Base-by-base conservation (phyloP, 495 filamentous ascomycete species). In the Penicillium dipodomyicola region DNA sequence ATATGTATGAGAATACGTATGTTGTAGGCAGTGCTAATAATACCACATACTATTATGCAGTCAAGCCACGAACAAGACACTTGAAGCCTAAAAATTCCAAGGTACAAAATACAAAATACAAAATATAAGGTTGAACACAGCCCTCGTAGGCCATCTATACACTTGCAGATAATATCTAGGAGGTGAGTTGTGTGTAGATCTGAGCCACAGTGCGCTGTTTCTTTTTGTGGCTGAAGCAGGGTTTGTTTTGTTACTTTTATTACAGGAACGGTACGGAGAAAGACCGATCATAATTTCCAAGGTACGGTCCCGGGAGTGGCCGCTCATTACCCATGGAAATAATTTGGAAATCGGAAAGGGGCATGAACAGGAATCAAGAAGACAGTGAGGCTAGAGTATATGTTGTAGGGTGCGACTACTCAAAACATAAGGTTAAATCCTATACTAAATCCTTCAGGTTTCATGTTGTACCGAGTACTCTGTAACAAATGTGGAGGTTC, bases 301-400 rank as follows among this genome's bases (percentile, higher is more conserved):
- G 37, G 25, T 41, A 35, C 17, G 30, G 30, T 54, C 59, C 19
- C 59, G 59, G 59, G 59, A 61, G 44, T 17, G 49, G 27, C 59
- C 59, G 59, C 30, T 43, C 14, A 35, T 49, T 47, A 54, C 42
- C 52, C 52, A 54, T 45, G 50, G 49, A 55, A 54, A 57, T 33
- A 32, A 50, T 50, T 25, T 54, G 5, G 19, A 23, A 33, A 11
- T 32, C 20, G 25, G 30, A 56, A 23, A 7, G 46, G 30, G 27
- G 19, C 10, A 22, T 23, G 20, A 22, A 23, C 17, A 44, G 5
- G 5, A 4, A 19, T 8, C 14, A 12, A 43, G 40, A 42, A 11
- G 40, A 25, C 23, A 25, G 23, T 25, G 23, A 25, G 23, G 5
- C 6, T 25, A 5, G 5, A 4, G 10, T 6, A 22, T 23, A 23